phyloP scores from a whole-genome alignment of 2,329 filamentous ascomycete genomes.

The Trichoderma sp. region DNA sequence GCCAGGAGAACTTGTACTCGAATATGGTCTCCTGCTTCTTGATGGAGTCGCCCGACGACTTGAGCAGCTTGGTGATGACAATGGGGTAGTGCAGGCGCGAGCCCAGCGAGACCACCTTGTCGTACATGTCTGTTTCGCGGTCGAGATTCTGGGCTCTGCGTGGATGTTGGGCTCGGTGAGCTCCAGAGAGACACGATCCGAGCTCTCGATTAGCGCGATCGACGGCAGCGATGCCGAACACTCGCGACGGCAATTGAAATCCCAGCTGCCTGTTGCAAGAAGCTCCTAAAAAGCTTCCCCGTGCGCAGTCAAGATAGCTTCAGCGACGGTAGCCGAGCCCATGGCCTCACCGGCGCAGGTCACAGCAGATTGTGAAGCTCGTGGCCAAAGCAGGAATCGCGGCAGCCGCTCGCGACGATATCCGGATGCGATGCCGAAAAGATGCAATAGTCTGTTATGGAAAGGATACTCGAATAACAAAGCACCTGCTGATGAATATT shows the following conservation, averaged over 20 bases:
- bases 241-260: constrained; percentile 3
- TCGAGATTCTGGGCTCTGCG: constrained; percentile 12
- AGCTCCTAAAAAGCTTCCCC: constrained; percentile 39
- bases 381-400: not conserved
- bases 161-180: constrained; percentile 8
- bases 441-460: not conserved
- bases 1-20: constrained; percentile 84
- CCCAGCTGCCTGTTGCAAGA: constrained; percentile 23
- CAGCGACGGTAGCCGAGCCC: constrained; percentile 38
- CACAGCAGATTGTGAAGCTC: not conserved
- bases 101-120: constrained; percentile 55
- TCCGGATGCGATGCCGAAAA: not conserved
- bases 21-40: constrained; percentile 78
- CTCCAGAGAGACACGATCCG: constrained; percentile 11
- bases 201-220: constrained; percentile 22
- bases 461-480: not conserved
- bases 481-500: not conserved
- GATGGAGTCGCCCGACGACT: constrained; percentile 73
- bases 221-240: constrained; percentile 2
- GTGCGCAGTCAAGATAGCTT: constrained; percentile 39
- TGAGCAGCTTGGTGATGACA: constrained; percentile 83
- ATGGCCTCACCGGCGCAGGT: constrained; percentile 39
- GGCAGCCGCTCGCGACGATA: constrained; percentile 1
- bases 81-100: constrained; percentile 85
- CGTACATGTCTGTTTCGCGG: constrained; percentile 40